Percentiles rank a stretch among this genome's conserved stretches.
phyloP scores from a whole-genome alignment of 768 basidiomycete genomes.

The Suillus variegatus region DNA sequence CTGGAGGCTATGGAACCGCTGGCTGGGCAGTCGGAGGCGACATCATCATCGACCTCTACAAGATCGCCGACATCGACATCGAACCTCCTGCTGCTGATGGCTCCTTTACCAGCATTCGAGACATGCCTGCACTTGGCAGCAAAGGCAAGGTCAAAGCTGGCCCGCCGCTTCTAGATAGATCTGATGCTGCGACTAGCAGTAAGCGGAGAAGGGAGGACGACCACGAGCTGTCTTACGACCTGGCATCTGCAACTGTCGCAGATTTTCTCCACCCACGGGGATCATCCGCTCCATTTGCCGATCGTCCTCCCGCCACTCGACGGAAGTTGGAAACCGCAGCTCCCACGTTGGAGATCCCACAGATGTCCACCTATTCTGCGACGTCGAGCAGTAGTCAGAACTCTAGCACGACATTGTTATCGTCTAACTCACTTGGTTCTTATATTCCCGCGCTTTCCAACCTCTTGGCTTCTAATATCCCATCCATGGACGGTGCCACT shows the following conservation, averaged over 20 bases:
- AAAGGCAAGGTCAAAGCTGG: slow-evolving; percentile 53
- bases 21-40: slow-evolving; percentile 90
- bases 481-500: neutral
- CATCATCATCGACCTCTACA: slow-evolving; percentile 78
- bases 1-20: slow-evolving; percentile 89
- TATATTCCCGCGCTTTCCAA: neutral
- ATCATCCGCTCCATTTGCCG: slow-evolving; percentile 8
- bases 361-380: neutral
- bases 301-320: slow-evolving; percentile 22
- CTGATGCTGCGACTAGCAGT: slow-evolving; percentile 25
- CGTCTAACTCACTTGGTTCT: neutral
- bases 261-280: slow-evolving; percentile 42
- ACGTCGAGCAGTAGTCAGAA: neutral
- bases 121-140: slow-evolving; percentile 50
- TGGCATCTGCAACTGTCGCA: slow-evolving; percentile 56
- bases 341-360: neutral
- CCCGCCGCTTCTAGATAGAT: slow-evolving; percentile 7
- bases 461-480: neutral
- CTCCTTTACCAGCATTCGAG: slow-evolving; percentile 60
- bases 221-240: slow-evolving; percentile 48
- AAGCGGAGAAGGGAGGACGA: slow-evolving; percentile 65
- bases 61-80: slow-evolving; percentile 66
- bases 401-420: neutral
- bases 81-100: slow-evolving; percentile 56
- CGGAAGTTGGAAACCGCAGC: slow-evolving; percentile 18